These are phyloP conservation scores for Euphorbia corollata DNA, from an alignment of 441 rosid genomes.

Conservation along the genomic window DNA sequence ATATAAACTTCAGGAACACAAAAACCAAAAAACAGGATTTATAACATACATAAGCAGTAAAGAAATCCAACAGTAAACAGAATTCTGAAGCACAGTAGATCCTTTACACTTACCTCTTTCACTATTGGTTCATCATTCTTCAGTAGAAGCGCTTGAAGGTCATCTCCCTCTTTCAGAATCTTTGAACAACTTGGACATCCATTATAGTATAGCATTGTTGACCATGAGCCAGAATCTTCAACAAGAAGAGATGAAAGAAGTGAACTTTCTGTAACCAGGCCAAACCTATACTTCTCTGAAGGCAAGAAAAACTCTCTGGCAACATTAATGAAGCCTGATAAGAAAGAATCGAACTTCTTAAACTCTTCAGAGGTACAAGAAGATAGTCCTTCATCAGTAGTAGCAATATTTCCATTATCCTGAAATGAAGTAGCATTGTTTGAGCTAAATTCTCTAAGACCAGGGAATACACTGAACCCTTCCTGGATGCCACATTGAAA, in stretches of 20 bases:
- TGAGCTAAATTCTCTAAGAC: conserved; percentile 49
- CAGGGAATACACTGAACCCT: conserved; percentile 50
- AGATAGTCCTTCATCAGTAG: conserved; percentile 29
- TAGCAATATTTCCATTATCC: conserved; percentile 29
- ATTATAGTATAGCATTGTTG: conserved; percentile 45
- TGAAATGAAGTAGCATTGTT: conserved; percentile 34
- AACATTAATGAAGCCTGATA: conserved; percentile 43
- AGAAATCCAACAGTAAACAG: neutral
- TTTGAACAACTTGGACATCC: conserved; percentile 77
- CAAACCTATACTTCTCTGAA: conserved; percentile 65
- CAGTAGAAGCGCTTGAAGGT: conserved; percentile 42
- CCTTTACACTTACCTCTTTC: conserved; percentile 42
- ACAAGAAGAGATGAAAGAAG: conserved; percentile 50
- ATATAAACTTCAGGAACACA: neutral
- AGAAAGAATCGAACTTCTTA: conserved; percentile 59
- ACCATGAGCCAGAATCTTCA: conserved; percentile 55
- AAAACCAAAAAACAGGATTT: neutral
- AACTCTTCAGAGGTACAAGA: conserved; percentile 59
- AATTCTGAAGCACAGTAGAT: neutral
- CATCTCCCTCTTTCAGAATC: conserved; percentile 50
- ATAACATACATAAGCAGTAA: neutral
- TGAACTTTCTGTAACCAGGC: conserved; percentile 55
- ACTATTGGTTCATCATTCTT: conserved; percentile 39
- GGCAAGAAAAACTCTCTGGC: conserved; percentile 66
- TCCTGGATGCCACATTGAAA: conserved; percentile 49